Base-by-base conservation (phyloP, 257 asterid species). In the Cynanchum wilfordii region DNA sequence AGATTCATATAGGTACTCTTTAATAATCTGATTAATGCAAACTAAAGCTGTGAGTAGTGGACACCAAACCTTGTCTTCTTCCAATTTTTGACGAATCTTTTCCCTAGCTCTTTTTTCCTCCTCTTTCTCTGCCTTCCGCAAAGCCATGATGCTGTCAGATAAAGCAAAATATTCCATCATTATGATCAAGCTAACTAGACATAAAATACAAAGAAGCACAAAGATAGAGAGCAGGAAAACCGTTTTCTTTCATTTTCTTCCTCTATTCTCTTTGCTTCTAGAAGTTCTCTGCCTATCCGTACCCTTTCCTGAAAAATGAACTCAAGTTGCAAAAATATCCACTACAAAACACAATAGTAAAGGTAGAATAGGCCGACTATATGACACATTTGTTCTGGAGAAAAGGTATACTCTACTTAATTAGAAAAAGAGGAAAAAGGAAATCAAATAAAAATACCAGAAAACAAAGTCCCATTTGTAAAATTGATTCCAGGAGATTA, bases 211-310 rank as follows among this genome's bases (percentile, higher is more conserved):
- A 73, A 78, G 60, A 9, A 49, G 20, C 42, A 56, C 66, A 22
- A 75, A 63, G 38, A 54, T 50, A 68, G 80, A 55, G 59, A 72
- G 68, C 57, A 68, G 66, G 30, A 96, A 45, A 36, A 92, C 99
- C 99, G 98, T 85, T 95, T 95, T 89, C 97, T 87, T 87, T 95
- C 99, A 84, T 95, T 95, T 10, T 87, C 99, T 81, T 95, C 98
- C 86, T 95, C 99, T 25, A 89, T 87, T 65, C 97, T 90, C 86
- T 95, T 95, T 51, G 98, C 98, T 86, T 92, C 99, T 73, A 92
- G 96, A 69, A 95, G 84, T 77, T 92, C 98, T 81, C 81, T 92
- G 44, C 98, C 98, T 24, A 81, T 66, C 72, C 97, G 90, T 74
- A 95, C 82, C 87, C 99, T 87, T 84, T 95, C 98, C 99, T 95